Evolutionary conservation across 306 rosid genomes (phyloP).

Genomic region (Castanopsis chinensis): DNA sequence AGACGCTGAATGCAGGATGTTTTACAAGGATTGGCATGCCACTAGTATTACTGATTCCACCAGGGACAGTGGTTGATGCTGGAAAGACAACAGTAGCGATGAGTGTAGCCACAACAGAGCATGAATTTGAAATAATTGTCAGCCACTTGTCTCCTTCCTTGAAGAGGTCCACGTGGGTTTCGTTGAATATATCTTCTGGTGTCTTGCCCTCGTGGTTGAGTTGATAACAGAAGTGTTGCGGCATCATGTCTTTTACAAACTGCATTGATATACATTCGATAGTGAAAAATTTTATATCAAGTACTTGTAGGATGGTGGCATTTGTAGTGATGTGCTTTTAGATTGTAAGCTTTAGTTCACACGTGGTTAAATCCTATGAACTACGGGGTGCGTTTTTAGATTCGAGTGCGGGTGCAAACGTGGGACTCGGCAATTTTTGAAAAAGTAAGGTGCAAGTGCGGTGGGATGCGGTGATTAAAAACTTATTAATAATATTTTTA

Average conservation of each 20-base stretch:
- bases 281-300: too few relatives aligned
- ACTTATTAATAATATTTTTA: too few relatives aligned
- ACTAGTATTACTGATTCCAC: not conserved
- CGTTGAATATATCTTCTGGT: constrained; percentile 35
- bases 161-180: constrained; percentile 23
- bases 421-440: too few relatives aligned
- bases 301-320: too few relatives aligned
- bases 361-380: too few relatives aligned
- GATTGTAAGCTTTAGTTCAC: too few relatives aligned
- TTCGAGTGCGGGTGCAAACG: too few relatives aligned
- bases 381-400: too few relatives aligned
- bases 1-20: constrained; percentile 16
- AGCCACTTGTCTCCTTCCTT: constrained; percentile 39
- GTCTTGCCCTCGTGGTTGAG: constrained; percentile 28
- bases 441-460: too few relatives aligned
- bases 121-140: constrained; percentile 36
- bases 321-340: too few relatives aligned
- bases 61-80: constrained; percentile 33
- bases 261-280: not conserved
- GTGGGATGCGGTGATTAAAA: too few relatives aligned
- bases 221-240: constrained; percentile 20
- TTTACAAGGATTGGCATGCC: constrained; percentile 23
- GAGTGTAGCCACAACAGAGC: constrained; percentile 55
- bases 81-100: constrained; percentile 51
- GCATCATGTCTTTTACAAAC: constrained; percentile 45